phyloP scores from a whole-genome alignment of 1,284 basidiomycete genomes.

The Testicularia cyperi region DNA sequence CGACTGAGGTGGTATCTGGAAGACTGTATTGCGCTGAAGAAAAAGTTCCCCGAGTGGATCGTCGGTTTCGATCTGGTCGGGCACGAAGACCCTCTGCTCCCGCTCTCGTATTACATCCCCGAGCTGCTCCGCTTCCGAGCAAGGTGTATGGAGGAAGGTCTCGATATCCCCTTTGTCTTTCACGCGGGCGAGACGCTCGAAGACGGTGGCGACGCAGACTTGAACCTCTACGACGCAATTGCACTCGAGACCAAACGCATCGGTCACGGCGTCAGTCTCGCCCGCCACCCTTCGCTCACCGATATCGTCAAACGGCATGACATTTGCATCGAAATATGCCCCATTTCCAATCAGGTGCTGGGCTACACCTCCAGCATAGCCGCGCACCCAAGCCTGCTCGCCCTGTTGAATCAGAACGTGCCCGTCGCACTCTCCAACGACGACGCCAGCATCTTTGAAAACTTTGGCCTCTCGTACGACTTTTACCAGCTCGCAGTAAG shows the following conservation, averaged over 20 bases:
- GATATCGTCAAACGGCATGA: constrained; percentile 68
- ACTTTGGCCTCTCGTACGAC: constrained; percentile 65
- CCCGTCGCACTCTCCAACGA: constrained; percentile 72
- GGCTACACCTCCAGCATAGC: constrained; percentile 28
- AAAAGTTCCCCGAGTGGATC: constrained; percentile 73
- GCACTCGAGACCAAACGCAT: constrained; percentile 75
- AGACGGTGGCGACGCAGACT: constrained; percentile 69
- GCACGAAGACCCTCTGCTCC: constrained; percentile 69
- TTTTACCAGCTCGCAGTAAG: constrained; percentile 42
- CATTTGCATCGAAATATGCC: constrained; percentile 69
- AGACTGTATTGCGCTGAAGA: constrained; percentile 73
- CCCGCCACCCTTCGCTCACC: constrained; percentile 73
- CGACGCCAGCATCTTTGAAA: constrained; percentile 74
- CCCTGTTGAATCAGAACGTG: constrained; percentile 71
- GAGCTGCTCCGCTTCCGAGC: constrained; percentile 68
- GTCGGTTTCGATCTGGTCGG: constrained; percentile 79
- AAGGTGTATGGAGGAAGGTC: constrained; percentile 66
- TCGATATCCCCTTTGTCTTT: constrained; percentile 75
- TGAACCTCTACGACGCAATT: constrained; percentile 77
- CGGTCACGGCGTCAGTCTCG: constrained; percentile 74
- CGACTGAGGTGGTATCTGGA: constrained; percentile 71
- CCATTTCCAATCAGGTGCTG: constrained; percentile 50
- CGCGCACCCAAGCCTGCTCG: constrained; percentile 40
- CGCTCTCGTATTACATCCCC: constrained; percentile 70
- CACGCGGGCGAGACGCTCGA: constrained; percentile 77